Evolutionary conservation across 331 rosid genomes (phyloP), one percentile per base, ranked within the genome.

Genomic region (Arachis monticola): DNA sequence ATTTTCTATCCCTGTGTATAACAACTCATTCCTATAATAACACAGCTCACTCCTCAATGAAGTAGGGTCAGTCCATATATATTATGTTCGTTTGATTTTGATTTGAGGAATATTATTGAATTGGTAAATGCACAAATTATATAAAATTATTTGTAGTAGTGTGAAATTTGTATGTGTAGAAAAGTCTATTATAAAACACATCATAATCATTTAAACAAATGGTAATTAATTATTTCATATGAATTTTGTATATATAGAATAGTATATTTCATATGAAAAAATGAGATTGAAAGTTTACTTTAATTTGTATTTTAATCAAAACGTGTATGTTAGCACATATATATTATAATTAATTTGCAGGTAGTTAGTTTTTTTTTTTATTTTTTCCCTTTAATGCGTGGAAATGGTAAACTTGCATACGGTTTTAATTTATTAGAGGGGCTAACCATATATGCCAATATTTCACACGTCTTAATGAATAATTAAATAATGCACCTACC

Each of bases 41-140:
- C 72, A 82, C 92, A 83, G 85, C 89, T 81, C 88, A 83, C 0
- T 32, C 56, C 74, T 3, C 73, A 13, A 9, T 42, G 64, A 7
- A 3, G 60, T 35, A 35, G 40, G 40, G 40, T 35, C 40, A 2
- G 40, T 35, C 40, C 4, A 35, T 35, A 61, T 66, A 71, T 31
- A 17, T 17, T 17, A 17, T 17, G 22, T 17, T 58, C 30, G 10
- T 9, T 60, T 35, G 4, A 35, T 35, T 35, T 35, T 35, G 40
- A 35, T 35, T 44, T 32, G 52, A 60, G 31, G 31, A 64, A 56
- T 17, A 17, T 17, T 42, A 42, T 35, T 73, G 42, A 46, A 47
- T 72, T 72, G 27, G 12, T 47, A 47, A 32, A 8, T 44, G 35
- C 13, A 2, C 59, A 31, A 27, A 8, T 6, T 17, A 17, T 17